Evolutionary conservation across 2,329 filamentous ascomycete species (phyloP).

Genomic region (Stachybotrys echinatus): DNA sequence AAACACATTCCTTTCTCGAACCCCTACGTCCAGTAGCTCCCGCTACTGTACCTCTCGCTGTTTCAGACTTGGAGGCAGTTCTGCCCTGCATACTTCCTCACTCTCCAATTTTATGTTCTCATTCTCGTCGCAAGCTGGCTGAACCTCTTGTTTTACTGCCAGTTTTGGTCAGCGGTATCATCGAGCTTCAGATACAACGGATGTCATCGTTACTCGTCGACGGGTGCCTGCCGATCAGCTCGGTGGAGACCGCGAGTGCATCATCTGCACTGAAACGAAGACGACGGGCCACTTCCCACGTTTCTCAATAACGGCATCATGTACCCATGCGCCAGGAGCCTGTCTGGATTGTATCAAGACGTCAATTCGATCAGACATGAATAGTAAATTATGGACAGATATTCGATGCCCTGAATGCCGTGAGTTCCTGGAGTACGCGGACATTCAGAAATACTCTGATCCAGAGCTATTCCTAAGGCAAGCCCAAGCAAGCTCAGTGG

Average conservation of each 20-base stretch:
- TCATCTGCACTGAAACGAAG: conserved; percentile 30
- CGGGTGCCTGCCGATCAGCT: conserved; percentile 15
- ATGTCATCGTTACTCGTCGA: conserved; percentile 23
- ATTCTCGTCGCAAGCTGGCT: neutral
- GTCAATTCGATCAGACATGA: conserved; percentile 27
- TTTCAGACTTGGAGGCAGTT: conserved; percentile 11
- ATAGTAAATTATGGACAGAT: conserved; percentile 33
- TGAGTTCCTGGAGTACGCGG: conserved; percentile 32
- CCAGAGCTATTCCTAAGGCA: conserved; percentile 36
- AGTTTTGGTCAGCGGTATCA: conserved; percentile 18
- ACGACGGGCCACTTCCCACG: conserved; percentile 21
- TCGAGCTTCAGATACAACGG: conserved; percentile 14
- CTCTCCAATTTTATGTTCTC: neutral
- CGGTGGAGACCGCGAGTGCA: conserved; percentile 21
- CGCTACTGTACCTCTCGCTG: conserved; percentile 15
- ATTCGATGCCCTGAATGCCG: conserved; percentile 49
- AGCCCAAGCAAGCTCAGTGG: neutral
- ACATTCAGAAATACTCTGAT: conserved; percentile 40
- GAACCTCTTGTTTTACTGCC: neutral
- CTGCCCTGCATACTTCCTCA: neutral
- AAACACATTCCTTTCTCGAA: neutral
- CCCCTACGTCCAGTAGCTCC: neutral
- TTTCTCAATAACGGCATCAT: conserved; percentile 24
- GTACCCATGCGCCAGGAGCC: conserved; percentile 24
- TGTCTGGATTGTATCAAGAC: conserved; percentile 28